phyloP scores from a whole-genome alignment of 345 rosid genomes.

The Lenwebbia sp. region DNA sequence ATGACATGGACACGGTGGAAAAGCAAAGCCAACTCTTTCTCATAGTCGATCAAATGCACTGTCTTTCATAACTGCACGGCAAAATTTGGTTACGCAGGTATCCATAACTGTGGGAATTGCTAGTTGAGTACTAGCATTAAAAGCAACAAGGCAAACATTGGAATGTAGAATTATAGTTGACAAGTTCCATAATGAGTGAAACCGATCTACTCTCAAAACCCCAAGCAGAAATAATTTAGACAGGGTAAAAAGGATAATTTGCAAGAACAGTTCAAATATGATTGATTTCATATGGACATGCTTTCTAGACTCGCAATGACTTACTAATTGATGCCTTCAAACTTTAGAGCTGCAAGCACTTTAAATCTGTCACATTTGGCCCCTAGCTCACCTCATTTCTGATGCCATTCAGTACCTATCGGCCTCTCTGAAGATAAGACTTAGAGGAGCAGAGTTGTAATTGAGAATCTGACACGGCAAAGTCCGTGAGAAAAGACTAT shows the following conservation, averaged over 20 bases:
- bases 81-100: neutral
- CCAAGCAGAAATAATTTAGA: neutral
- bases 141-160: neutral
- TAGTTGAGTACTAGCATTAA: neutral
- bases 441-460: neutral
- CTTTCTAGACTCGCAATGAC: neutral
- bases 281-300: neutral
- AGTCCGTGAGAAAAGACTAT: neutral
- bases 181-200: neutral
- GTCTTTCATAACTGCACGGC: neutral
- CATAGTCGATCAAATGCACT: neutral
- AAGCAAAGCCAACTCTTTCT: neutral
- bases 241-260: no score
- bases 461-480: neutral
- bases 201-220: neutral
- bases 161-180: neutral
- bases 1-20: neutral
- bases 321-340: neutral
- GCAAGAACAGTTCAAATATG: neutral
- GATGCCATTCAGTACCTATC: neutral
- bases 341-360: neutral
- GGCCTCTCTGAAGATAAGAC: neutral
- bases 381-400: neutral
- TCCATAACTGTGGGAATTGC: neutral
- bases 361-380: neutral